phyloP scores from a whole-genome alignment of 805 yeast species.

The Candida dajiaensis region DNA sequence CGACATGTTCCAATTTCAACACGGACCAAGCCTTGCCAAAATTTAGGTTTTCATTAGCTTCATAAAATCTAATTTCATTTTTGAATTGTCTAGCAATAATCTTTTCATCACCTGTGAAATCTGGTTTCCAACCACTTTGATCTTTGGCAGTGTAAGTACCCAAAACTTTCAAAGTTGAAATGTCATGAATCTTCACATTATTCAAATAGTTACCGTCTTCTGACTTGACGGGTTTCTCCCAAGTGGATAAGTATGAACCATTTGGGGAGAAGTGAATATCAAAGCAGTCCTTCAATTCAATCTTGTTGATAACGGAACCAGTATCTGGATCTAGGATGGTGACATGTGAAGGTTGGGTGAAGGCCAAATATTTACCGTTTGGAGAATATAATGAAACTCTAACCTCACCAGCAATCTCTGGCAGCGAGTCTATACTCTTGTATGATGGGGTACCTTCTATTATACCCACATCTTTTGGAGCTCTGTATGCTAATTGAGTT shows the following conservation, averaged over 20 bases:
- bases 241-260: conserved; percentile 75
- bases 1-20: conserved; percentile 47
- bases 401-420: conserved; percentile 38
- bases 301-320: conserved; percentile 39
- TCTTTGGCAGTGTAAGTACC: conserved; percentile 69
- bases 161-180: conserved; percentile 41
- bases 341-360: conserved; percentile 59
- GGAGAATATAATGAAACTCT: conserved; percentile 63
- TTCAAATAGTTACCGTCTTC: conserved; percentile 71
- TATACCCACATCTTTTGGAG: conserved; percentile 49
- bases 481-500: conserved; percentile 34
- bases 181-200: conserved; percentile 73
- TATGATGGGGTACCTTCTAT: conserved; percentile 41
- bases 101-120: conserved; percentile 77
- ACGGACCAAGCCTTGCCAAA: conserved; percentile 52
- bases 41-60: conserved; percentile 38
- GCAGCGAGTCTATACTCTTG: conserved; percentile 22
- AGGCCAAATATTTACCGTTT: conserved; percentile 65
- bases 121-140: conserved; percentile 92
- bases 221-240: conserved; percentile 80
- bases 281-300: conserved; percentile 61
- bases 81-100: conserved; percentile 54
- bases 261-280: conserved; percentile 87
- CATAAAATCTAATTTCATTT: conserved; percentile 65
- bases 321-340: conserved; percentile 49